Percentiles rank a stretch among this genome's conserved stretches.
These are phyloP conservation scores for Populus nigra DNA, from an alignment of 345 rosid genomes.

Conservation along the genomic window DNA sequence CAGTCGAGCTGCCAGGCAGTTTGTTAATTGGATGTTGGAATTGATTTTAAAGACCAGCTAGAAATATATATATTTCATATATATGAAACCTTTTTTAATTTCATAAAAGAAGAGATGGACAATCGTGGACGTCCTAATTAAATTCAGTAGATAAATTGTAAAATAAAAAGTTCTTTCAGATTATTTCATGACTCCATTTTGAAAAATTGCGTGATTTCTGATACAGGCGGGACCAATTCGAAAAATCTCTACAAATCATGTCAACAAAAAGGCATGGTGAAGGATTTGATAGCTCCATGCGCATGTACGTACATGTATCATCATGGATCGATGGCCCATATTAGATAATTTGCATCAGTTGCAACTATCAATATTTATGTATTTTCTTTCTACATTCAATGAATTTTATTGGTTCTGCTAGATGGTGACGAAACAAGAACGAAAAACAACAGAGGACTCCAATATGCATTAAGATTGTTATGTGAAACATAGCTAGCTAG, in stretches of 20 bases:
- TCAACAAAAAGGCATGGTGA: background rate
- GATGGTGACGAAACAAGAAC: background rate
- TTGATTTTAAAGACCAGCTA: too few relatives aligned
- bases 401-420: background rate
- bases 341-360: background rate
- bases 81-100: too few relatives aligned
- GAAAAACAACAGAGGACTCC: background rate
- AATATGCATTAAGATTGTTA: too few relatives aligned
- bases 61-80: too few relatives aligned
- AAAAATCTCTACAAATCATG: background rate
- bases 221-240: background rate
- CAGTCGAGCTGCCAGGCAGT: too few relatives aligned
- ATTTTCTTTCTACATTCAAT: too few relatives aligned
- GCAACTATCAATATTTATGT: background rate
- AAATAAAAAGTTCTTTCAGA: too few relatives aligned
- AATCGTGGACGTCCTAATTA: background rate
- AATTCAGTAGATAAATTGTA: background rate
- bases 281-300: background rate
- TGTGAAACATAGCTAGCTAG: background rate
- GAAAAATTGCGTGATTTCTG: background rate
- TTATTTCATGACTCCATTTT: too few relatives aligned
- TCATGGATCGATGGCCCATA: background rate
- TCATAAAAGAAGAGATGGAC: too few relatives aligned
- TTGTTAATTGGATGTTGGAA: too few relatives aligned
- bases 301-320: too few relatives aligned